Evolutionary conservation across 768 basidiomycete species (phyloP).

Genomic region (Tulasnella sp.): DNA sequence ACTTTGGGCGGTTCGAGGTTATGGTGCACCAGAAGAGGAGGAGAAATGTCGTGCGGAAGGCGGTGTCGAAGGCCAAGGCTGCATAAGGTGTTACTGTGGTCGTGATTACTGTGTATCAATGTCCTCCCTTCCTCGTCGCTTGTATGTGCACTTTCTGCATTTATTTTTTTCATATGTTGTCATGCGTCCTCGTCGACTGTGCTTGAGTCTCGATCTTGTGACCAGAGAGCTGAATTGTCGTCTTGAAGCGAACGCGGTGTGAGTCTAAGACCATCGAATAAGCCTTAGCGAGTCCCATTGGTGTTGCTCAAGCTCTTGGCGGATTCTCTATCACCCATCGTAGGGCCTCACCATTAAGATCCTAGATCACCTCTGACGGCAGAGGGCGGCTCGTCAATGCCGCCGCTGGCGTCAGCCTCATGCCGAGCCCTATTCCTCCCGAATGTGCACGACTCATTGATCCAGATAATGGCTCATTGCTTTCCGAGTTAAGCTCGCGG

Average conservation of each 20-base stretch:
- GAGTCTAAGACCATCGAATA: neutral
- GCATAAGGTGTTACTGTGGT: neutral
- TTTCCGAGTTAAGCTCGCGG: neutral
- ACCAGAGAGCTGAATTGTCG: neutral
- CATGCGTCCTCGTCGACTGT: neutral
- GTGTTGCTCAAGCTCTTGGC: neutral
- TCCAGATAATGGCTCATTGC: neutral
- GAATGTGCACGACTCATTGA: neutral
- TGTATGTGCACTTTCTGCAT: neutral
- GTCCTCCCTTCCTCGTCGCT: neutral
- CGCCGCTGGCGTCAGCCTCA: neutral
- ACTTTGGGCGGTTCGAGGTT: constrained; percentile 88
- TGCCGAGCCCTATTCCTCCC: neutral
- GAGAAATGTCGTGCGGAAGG: constrained; percentile 71
- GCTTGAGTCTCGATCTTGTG: neutral
- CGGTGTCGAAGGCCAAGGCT: constrained; percentile 50
- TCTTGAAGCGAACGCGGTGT: neutral
- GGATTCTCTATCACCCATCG: neutral
- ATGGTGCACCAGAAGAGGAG: constrained; percentile 86
- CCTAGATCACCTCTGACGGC: neutral
- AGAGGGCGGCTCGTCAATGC: neutral
- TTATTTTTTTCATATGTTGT: neutral
- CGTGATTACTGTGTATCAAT: neutral
- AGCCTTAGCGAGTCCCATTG: neutral
- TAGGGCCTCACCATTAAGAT: neutral